Evolutionary conservation across 2,329 filamentous ascomycete genomes (phyloP), one percentile per base, ranked within the genome.

Genomic region (Penicillium sclerotigenum): DNA sequence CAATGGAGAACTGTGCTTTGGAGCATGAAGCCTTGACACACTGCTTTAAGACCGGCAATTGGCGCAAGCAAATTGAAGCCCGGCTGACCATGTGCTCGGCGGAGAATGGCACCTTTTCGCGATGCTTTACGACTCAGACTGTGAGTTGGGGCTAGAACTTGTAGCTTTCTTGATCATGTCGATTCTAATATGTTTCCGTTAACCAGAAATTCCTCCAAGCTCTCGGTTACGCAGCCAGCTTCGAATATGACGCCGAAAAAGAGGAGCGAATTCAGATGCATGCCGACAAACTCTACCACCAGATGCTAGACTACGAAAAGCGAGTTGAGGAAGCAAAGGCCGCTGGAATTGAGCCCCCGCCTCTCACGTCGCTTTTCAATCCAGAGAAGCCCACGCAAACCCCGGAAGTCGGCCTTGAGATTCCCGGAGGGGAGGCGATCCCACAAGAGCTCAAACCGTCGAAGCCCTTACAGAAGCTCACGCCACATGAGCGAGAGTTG

Each of bases 201-300:
- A 2, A 22, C 37, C 59, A 91, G 83, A 88, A 93, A 73, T 92
- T 99, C 65, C 78, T 99, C 28, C 91, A 93, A 74, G 91, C 92
- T 1, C 77, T 99, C 18, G 94, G 94, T 5, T 97, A 97, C 71
- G 82, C 95, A 33, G 83, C 85, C 8, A 84, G 84, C 26, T 79
- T 84, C 59, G 83, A 88, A 42, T 83, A 86, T 22, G 78, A 87
- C 9, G 77, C 81, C 0, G 81, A 86, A 29, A 82, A 89, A 49
- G 89, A 96, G 66, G 92, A 97, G 72, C 84, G 88, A 64, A 91
- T 99, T 59, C 94, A 97, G 75, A 90, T 97, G 87, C 92, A 97
- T 73, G 93, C 93, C 57, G 94, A 99, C 77, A 85, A 84, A 60
- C 81, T 99, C 38, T 99, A 91, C 74, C 89, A 93, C 68, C 85